Base-by-base conservation (phyloP, 139 green algal genomes). In the Chlorella sp. region DNA sequence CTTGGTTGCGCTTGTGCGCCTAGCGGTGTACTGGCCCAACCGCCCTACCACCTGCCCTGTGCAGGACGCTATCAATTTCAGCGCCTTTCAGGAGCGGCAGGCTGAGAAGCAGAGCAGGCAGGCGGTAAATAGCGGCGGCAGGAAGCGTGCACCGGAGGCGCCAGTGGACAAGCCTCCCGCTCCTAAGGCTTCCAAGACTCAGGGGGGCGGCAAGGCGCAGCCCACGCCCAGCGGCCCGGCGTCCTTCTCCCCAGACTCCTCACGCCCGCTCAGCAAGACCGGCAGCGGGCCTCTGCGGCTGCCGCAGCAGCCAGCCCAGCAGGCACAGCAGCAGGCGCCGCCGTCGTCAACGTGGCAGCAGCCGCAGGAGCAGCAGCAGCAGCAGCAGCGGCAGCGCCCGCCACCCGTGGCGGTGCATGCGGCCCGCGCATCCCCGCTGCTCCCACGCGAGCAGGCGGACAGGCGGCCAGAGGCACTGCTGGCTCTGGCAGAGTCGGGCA, bases 101-200 rank as follows among this genome's bases (percentile, higher is more conserved):
- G 36, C 75, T 30, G 75, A 77, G 69, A 77, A 77, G 75, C 75
- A 42, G 34, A 36, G 75, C 34, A 34, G 75, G 68, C 60, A 39
- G 66, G 84, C 66, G 39, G 22, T 2, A 12, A 36, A 21, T 0
- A 36, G 83, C 79, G 83, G 64, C 24, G 66, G 68, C 26, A 66
- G 37, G 39, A 88, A 88, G 39, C 84, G 84, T 32, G 34, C 26
- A 0, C 66, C 84, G 4, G 84, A 88, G 15, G 30, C 37, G 5
- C 11, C 42, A 11, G 24, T 40, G 15, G 34, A 34, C 16, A n/a
- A 81, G 66, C 39, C 28, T 30, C 37, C 37, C 21, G 16, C 64
- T 11, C 28, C 83, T 36, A 87, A 87, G 83, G 83, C 83, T 3
- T 36, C 83, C 61, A 77, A 87, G 83, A 7, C 83, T 28, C 42